Evolutionary conservation across 495 filamentous ascomycete species (phyloP), one percentile per base, ranked within the genome.

Genomic region (Penicillium samsonianum): DNA sequence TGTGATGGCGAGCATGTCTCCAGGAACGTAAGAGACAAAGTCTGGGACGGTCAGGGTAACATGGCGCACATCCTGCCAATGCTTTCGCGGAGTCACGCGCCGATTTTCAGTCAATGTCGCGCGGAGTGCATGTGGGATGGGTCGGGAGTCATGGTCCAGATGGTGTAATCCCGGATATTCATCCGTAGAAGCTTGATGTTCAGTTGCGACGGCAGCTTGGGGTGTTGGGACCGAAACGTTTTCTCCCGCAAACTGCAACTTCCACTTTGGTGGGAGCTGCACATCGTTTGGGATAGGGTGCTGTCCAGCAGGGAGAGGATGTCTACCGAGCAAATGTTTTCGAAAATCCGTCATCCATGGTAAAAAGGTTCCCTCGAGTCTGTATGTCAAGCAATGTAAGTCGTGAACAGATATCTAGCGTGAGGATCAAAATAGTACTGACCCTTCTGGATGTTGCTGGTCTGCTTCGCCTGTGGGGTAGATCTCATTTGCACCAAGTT

Each of bases 41-140:
- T 76, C 67, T 0, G 76, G 58, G 3, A 86, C 67, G 0, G 77
- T 76, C 16, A 96, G 75, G 2, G 67, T 70, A n/a, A 97, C 72
- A 49, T 86, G 82, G 3, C 94, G 87, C 30, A 98, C 94, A 77
- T 98, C 95, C 70, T 99, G 94, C 88, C 91, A 97, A 70, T 99
- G 94, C 7, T 69, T 74, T 7, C 61, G 42, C 2, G 92, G 84
- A 0, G 94, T 98, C 1, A 96, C 65, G 28, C 92, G 82, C n/a
- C 71, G 69, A 65, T 96, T 96, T 22, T 75, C 55, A 0, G 67
- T 64, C 7, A 83, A 59, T 1, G 68, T 78, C 25, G 73, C 73
- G 3, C 66, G 64, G 25, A 79, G 64, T 3, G 78, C 71, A 22
- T 74, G 71, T 1, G 82, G 82, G 23, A 91, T 78, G 0, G 85